Evolutionary conservation across 805 yeast species (phyloP).

Genomic region (Wickerhamiella qilinensis): DNA sequence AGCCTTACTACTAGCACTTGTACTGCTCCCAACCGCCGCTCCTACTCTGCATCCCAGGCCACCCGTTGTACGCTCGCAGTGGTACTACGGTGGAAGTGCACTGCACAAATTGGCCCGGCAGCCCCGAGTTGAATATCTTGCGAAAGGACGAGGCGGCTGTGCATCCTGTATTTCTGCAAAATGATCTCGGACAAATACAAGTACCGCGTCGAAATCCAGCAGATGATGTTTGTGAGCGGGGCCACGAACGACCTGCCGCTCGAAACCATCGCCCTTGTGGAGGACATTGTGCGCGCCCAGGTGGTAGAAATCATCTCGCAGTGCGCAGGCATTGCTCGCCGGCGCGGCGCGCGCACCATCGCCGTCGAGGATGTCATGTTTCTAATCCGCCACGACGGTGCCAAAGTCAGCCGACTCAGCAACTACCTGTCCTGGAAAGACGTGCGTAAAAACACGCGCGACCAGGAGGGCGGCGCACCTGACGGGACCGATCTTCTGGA

Average conservation of each 20-base stretch:
- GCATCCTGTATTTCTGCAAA: not conserved
- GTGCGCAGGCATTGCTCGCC: conserved; percentile 59
- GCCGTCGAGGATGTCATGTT: conserved; percentile 89
- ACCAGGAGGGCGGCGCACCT: conserved; percentile 41
- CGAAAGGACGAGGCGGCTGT: too few relatives aligned
- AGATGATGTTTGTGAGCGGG: conserved; percentile 96
- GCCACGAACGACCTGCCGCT: conserved; percentile 89
- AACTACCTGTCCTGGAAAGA: conserved; percentile 96
- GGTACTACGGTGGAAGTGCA: too few relatives aligned
- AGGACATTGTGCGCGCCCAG: conserved; percentile 88
- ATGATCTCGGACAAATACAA: conserved; percentile 28
- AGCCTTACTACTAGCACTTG: too few relatives aligned
- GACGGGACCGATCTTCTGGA: conserved; percentile 39
- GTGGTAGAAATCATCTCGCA: conserved; percentile 71
- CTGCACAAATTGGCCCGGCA: too few relatives aligned
- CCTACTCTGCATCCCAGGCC: too few relatives aligned
- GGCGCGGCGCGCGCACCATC: conserved; percentile 69
- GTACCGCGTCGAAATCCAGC: conserved; percentile 86
- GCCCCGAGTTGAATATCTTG: too few relatives aligned
- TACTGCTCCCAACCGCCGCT: too few relatives aligned
- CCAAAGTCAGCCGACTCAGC: conserved; percentile 79
- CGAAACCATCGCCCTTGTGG: conserved; percentile 82
- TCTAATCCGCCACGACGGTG: conserved; percentile 79
- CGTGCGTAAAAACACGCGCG: conserved; percentile 67
- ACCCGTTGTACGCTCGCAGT: too few relatives aligned